phyloP scores from a whole-genome alignment of 257 asterid genomes.

The Solanum sitiens region DNA sequence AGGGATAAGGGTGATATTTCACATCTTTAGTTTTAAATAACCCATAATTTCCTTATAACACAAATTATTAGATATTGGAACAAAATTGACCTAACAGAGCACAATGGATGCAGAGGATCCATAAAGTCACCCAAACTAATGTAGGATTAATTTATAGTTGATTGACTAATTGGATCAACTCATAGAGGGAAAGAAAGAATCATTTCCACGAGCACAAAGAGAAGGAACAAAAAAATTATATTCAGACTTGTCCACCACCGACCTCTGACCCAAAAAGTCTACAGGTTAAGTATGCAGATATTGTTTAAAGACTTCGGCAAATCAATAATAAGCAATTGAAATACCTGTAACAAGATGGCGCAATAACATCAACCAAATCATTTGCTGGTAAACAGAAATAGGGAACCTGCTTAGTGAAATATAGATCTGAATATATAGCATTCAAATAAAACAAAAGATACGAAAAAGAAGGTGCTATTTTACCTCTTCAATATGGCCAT shows the following conservation, averaged over 20 bases:
- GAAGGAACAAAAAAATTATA: neutral
- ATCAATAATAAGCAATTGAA: slow-evolving; percentile 1
- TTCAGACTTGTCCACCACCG: neutral
- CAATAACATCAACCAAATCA: slow-evolving; percentile 90
- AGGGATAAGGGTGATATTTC: neutral
- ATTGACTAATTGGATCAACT: neutral
- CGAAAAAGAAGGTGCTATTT: slow-evolving; percentile 1
- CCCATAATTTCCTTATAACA: neutral
- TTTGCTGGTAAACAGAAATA: slow-evolving; percentile 99
- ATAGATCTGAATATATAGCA: slow-evolving; percentile 23
- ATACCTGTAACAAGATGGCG: slow-evolving; percentile 99
- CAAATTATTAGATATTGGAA: neutral
- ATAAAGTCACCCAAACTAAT: neutral
- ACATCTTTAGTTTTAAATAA: neutral
- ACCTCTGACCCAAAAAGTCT: neutral
- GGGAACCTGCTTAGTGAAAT: slow-evolving; percentile 75
- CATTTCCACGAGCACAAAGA: neutral
- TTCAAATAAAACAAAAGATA: slow-evolving; percentile 9
- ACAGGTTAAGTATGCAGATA: neutral
- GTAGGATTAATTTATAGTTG: neutral
- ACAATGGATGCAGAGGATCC: neutral
- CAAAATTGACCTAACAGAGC: neutral
- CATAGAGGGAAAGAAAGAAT: neutral
- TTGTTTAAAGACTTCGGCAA: neutral
- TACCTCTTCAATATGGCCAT: slow-evolving; percentile 98